Evolutionary conservation across 768 basidiomycete species (phyloP), one percentile per base, ranked within the genome.

Genomic region (Suillus spraguei): DNA sequence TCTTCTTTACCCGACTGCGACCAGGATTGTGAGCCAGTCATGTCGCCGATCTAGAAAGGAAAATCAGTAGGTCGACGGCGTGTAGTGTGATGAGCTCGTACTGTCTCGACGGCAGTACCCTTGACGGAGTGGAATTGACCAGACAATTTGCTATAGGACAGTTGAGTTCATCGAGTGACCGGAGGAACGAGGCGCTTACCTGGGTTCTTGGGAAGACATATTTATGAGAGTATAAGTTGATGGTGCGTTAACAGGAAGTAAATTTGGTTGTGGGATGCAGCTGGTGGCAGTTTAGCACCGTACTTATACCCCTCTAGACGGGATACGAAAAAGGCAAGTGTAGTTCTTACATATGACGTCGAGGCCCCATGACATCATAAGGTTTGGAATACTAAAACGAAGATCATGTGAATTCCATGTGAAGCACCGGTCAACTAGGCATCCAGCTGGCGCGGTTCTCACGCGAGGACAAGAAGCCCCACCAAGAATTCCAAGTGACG

Each of bases 1-100:
- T 86, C 85, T 53, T 87, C 70, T 56, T 80, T 80, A 16, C 85
- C 85, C 50, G 80, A 72, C 59, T 78, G 68, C 54, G 69, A 52
- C 85, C 82, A 85, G 2, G 76, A 62, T 65, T 74, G 64, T 9
- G 75, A 68, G 35, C 85, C 84, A 24, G 76, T 77, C 66, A 78
- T 14, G 60, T 85, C 77, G 60, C 84, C 85, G 59, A 80, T 67
- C 69, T 76, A 44, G 32, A 3, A n/a, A 5, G 53, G 22, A 59
- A n/a, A 33, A 64, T 36, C 54, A 38, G 6, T 2, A 9, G 16
- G 35, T 20, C 16, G 20, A 7, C 20, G 6, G n/a, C 1, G 13
- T 38, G 35, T 8, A 7, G 17, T 22, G 20, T 14, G 32, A 47
- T 28, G 28, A 49, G 13, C n/a, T 47, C 69, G 10, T 54, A 81